Evolutionary conservation across 2,329 filamentous ascomycete species (phyloP), one percentile per base, ranked within the genome.

Genomic region (Ceratocystiopsis brevicomis): DNA sequence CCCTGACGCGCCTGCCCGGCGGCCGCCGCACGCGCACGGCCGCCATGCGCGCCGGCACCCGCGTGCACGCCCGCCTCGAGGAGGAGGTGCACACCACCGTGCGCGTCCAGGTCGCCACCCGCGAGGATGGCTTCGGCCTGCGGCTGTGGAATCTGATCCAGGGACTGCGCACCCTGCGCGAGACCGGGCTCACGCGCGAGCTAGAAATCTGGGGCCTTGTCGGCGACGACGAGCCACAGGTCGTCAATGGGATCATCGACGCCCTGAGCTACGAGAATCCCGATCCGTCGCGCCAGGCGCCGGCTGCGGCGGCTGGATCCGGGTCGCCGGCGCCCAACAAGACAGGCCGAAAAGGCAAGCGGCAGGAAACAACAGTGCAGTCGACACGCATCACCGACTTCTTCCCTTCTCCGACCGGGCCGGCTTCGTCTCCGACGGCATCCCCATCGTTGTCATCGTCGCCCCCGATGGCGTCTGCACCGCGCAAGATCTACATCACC

Each of bases 91-190:
- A 93, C 54, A 78, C 69, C 0, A 78, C 78, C 0, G 79, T 95
- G 0, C 67, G 69, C 3, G 73, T 96, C 4, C 73, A 81, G 16
- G 68, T 86, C 2, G 61, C 68, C 32, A 85, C 72, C 3, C 81
- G 76, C 47, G 87, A 94, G 55, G 90, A 98, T 53, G 68, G 67
- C 0, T 86, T 88, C 59, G 90, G 81, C 0, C 58, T 96, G 46
- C 69, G 76, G 46, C 68, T 96, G 39, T 96, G 87, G 86, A 96
- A 96, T 57, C 68, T 90, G 11, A 80, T 95, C 33, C 83, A 93
- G 54, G 86, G 87, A 0, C 55, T 96, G 41, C 73, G 82, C 16
- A 84, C 77, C 1, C 61, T 88, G 43, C 68, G 78, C 6, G 72
- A 81, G 13, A 77, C 68, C 1, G 82, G 83, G 4, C 63, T 79